These are phyloP conservation scores for Kodamaea restingae DNA, from an alignment of 805 yeast species.

Conservation along the genomic window DNA sequence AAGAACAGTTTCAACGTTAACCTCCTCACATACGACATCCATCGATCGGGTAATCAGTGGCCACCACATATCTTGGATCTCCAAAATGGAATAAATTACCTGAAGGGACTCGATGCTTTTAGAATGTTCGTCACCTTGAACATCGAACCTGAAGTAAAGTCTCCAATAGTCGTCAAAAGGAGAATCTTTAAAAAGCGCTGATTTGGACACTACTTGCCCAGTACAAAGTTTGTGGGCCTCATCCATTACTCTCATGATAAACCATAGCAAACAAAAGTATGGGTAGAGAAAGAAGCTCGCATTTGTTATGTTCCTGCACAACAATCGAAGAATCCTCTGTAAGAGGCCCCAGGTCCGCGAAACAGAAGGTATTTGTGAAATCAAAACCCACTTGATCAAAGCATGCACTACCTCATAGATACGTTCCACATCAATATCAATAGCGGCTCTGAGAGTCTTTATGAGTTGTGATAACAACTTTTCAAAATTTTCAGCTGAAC, in stretches of 20 bases:
- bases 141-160: neutral
- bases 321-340: neutral
- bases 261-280: conserved; percentile 14
- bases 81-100: conserved; percentile 16
- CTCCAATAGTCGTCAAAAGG: conserved; percentile 1
- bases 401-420: conserved; percentile 18
- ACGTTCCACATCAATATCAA: conserved; percentile 7
- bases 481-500: conserved; percentile 16
- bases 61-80: conserved; percentile 24
- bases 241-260: conserved; percentile 2
- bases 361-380: conserved; percentile 25
- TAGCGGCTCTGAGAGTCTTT: conserved; percentile 5
- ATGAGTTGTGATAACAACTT: conserved; percentile 18
- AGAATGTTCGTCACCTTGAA: neutral
- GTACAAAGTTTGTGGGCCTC: neutral
- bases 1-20: conserved; percentile 13
- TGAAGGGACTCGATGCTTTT: conserved; percentile 20
- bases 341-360: conserved; percentile 17
- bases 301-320: neutral
- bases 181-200: conserved; percentile 3
- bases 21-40: conserved; percentile 9
- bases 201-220: neutral
- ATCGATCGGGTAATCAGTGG: conserved; percentile 19
- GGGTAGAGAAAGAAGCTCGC: conserved; percentile 13
- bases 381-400: conserved; percentile 30